phyloP scores from a whole-genome alignment of 1,139 yeast genomes.

The Zygotorulaspora mrakii region DNA sequence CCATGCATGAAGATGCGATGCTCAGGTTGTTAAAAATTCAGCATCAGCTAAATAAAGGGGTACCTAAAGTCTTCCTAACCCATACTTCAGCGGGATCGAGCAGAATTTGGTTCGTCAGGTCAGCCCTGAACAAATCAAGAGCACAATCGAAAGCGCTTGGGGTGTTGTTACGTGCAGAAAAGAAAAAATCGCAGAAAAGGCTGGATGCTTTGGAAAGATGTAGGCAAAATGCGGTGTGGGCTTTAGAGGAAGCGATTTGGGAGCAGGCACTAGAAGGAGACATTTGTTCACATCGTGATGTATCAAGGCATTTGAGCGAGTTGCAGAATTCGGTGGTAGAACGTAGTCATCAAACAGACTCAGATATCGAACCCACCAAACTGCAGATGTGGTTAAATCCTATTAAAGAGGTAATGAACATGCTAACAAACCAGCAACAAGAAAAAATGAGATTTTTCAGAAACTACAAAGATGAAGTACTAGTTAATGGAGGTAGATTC shows the following conservation, averaged over 20 bases:
- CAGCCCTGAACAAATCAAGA: conserved; percentile 28
- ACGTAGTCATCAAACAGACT: not conserved
- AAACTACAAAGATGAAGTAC: conserved; percentile 16
- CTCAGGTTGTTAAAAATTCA: conserved; percentile 20
- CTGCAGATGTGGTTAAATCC: conserved; percentile 24
- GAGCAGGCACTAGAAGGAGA: conserved; percentile 24
- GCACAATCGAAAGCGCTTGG: conserved; percentile 30
- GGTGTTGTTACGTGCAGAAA: conserved; percentile 22
- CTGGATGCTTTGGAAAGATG: conserved; percentile 21
- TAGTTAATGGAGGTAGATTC: conserved; percentile 20
- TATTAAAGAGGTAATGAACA: conserved; percentile 15
- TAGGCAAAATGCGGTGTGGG: conserved; percentile 26
- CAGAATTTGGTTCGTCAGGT: conserved; percentile 34
- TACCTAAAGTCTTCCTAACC: conserved; percentile 25
- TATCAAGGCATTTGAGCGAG: conserved; percentile 9
- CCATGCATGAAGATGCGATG: conserved; percentile 26
- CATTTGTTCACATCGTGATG: conserved; percentile 2
- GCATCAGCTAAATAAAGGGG: conserved; percentile 25
- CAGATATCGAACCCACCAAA: not conserved
- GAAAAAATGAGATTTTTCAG: conserved; percentile 15
- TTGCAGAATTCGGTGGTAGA: conserved; percentile 2
- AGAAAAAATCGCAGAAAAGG: conserved; percentile 22
- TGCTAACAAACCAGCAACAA: conserved; percentile 12
- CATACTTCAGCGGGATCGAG: conserved; percentile 29
- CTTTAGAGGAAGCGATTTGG: conserved; percentile 35